Percentiles rank a stretch among this genome's conserved stretches.
Conservation (phyloP, 2,329 filamentous ascomycete genomes). For the Neoascochyta sp. region DNA sequence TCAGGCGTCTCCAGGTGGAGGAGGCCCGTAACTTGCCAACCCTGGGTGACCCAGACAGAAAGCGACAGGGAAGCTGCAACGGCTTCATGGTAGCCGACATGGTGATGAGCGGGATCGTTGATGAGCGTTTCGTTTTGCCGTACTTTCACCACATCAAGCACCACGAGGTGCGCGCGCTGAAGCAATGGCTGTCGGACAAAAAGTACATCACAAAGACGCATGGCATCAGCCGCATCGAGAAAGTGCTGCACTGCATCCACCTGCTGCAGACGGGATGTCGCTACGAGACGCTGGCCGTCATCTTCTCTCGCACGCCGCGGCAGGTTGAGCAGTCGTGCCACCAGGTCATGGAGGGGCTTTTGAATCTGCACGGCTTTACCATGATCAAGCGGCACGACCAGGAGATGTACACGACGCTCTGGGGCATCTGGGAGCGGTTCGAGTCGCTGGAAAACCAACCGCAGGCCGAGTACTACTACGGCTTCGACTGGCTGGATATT, state of each 20-base stretch:
- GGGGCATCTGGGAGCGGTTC: constrained; percentile 17
- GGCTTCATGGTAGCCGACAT: constrained; percentile 15
- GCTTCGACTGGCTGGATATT: constrained; percentile 16
- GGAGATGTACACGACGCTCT: constrained; percentile 15
- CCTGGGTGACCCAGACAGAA: constrained; percentile 14
- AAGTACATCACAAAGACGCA: constrained; percentile 12
- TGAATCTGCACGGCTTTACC: constrained; percentile 24
- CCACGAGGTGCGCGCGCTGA: constrained; percentile 22
- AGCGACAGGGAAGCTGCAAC: constrained; percentile 17
- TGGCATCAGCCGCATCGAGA: constrained; percentile 23
- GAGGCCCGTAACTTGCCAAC: constrained; percentile 5
- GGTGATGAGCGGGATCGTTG: constrained; percentile 17
- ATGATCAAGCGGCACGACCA: constrained; percentile 8
- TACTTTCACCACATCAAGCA: constrained; percentile 23
- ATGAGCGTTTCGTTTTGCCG: constrained; percentile 15
- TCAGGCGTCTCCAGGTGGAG: constrained; percentile 14
- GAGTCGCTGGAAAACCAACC: constrained; percentile 2
- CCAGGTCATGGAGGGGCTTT: constrained; percentile 24
- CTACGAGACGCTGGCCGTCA: constrained; percentile 25
- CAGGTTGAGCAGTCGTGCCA: constrained; percentile 20
- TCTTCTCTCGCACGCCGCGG: constrained; percentile 27
- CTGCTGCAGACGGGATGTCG: constrained; percentile 23
- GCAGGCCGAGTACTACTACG: constrained; percentile 18
- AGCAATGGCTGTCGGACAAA: constrained; percentile 15
- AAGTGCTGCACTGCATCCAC: constrained; percentile 25